Evolutionary conservation across 768 basidiomycete species (phyloP).

Genomic region (Crassisporium funariophilum): DNA sequence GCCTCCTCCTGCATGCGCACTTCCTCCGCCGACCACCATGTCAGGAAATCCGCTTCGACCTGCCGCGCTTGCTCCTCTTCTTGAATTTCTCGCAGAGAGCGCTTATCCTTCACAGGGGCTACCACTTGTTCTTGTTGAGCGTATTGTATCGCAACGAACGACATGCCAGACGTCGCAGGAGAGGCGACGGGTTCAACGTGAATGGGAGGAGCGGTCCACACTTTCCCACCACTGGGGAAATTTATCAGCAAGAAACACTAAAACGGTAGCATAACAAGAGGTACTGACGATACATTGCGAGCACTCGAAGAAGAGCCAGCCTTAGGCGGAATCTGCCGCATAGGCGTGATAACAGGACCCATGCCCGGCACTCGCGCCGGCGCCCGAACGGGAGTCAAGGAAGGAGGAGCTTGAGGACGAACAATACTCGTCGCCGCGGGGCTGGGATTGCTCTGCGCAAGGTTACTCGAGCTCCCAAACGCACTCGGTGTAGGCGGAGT

Average conservation of each 20-base stretch:
- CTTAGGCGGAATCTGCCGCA: conserved; percentile 41
- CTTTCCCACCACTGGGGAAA: conserved; percentile 44
- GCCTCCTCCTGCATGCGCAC: conserved; percentile 62
- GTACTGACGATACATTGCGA: conserved; percentile 55
- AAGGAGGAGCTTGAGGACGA: conserved; percentile 16
- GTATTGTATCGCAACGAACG: conserved; percentile 85
- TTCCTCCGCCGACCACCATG: conserved; percentile 90
- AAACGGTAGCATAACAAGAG: not conserved
- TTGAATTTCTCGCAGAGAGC: conserved; percentile 81
- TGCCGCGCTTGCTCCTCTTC: conserved; percentile 72
- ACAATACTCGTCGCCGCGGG: conserved; percentile 11
- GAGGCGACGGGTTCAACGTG: conserved; percentile 47
- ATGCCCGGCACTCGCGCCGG: conserved; percentile 39
- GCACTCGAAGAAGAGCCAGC: conserved; percentile 21
- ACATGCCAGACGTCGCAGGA: conserved; percentile 44
- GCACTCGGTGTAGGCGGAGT: conserved; percentile 4
- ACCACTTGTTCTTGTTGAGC: conserved; percentile 62
- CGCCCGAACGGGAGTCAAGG: conserved; percentile 14
- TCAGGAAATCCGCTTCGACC: conserved; percentile 78
- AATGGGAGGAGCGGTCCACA: conserved; percentile 62
- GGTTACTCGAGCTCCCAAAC: not conserved
- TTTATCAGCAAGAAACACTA: not conserved
- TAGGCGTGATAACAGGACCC: conserved; percentile 68
- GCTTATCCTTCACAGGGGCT: conserved; percentile 48
- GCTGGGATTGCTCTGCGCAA: not conserved